Conservation (phyloP, 768 basidiomycete genomes). For the Amanita subjunquillea region DNA sequence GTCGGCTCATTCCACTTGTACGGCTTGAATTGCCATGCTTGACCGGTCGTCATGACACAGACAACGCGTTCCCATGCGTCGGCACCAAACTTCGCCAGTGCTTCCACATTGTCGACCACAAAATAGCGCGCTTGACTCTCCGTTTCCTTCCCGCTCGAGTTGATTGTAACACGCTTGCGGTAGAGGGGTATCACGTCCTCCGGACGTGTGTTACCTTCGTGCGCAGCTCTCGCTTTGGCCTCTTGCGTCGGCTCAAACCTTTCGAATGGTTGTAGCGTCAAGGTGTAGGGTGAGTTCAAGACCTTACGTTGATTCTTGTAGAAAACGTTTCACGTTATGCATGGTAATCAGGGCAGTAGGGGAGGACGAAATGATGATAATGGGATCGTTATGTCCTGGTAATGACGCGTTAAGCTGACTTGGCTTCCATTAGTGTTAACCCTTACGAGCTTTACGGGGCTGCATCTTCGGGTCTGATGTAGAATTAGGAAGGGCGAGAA, state of each 20-base stretch:
- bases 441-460: constrained; percentile 63
- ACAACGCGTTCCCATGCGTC: constrained; percentile 97
- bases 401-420: neutral
- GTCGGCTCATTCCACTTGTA: constrained; percentile 97
- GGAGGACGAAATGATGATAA: constrained; percentile 95
- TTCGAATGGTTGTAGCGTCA: neutral
- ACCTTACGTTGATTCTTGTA: constrained; percentile 78
- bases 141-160: constrained; percentile 52
- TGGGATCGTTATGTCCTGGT: constrained; percentile 72
- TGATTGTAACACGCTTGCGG: constrained; percentile 67
- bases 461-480: constrained; percentile 44
- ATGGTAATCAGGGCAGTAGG: constrained; percentile 94
- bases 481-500: neutral
- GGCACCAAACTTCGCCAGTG: constrained; percentile 81
- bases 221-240: constrained; percentile 56
- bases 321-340: constrained; percentile 92
- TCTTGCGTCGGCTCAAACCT: constrained; percentile 72
- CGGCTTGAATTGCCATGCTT: constrained; percentile 94
- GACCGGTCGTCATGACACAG: constrained; percentile 97
- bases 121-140: constrained; percentile 58
- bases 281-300: neutral
- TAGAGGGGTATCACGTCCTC: constrained; percentile 88
- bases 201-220: constrained; percentile 61
- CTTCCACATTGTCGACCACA: constrained; percentile 88
- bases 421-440: neutral